Evolutionary conservation across 495 filamentous ascomycete species (phyloP).

Genomic region (Friedmanniomyces simplex): DNA sequence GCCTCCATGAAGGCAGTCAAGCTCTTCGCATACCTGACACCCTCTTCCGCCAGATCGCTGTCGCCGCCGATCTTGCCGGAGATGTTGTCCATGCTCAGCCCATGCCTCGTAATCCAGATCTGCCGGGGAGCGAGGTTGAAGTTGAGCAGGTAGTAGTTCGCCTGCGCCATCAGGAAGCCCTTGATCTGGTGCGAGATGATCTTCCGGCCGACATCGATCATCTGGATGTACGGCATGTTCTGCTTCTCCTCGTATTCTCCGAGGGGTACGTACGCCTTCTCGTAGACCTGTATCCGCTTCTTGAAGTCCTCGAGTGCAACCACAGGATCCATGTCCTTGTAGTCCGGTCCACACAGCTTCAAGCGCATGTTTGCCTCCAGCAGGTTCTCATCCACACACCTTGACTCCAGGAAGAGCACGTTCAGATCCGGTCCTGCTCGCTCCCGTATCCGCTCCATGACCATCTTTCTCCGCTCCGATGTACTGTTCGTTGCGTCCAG

Average conservation of each 20-base stretch:
- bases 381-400: slow-evolving; percentile 72
- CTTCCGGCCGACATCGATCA: slow-evolving; percentile 96
- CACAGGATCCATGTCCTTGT: slow-evolving; percentile 80
- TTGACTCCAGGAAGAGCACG: slow-evolving; percentile 86
- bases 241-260: slow-evolving; percentile 84
- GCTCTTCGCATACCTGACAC: slow-evolving; percentile 58
- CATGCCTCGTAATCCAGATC: slow-evolving; percentile 96
- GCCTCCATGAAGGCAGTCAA: slow-evolving; percentile 67
- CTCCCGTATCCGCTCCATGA: slow-evolving; percentile 72
- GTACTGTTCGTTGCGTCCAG: slow-evolving; percentile 97
- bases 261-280: slow-evolving; percentile 82
- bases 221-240: slow-evolving; percentile 85
- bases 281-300: slow-evolving; percentile 83
- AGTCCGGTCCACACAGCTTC: slow-evolving; percentile 95
- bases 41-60: slow-evolving; percentile 66
- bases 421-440: slow-evolving; percentile 78
- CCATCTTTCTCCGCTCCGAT: slow-evolving; percentile 64
- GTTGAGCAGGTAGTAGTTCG: slow-evolving; percentile 85
- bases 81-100: slow-evolving; percentile 72
- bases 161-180: slow-evolving; percentile 82
- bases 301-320: slow-evolving; percentile 83
- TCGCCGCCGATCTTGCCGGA: slow-evolving; percentile 75
- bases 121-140: slow-evolving; percentile 92
- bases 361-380: slow-evolving; percentile 95
- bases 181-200: slow-evolving; percentile 79